phyloP scores from a whole-genome alignment of 768 basidiomycete genomes.

The Leccinellum albellum region DNA sequence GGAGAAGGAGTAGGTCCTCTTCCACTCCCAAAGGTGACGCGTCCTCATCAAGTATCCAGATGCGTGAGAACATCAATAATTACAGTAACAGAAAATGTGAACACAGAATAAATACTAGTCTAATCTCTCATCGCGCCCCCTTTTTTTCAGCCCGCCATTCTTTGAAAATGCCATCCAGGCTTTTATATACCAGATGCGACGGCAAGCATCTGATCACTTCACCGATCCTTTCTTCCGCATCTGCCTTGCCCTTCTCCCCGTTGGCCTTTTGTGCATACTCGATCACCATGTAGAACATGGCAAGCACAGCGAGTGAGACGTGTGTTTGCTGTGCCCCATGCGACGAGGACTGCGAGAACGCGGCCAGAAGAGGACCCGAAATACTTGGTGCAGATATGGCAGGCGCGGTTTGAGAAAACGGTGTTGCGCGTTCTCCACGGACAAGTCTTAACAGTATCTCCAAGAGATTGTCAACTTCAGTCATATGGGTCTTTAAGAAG shows the following conservation, averaged over 20 bases:
- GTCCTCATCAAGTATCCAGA: slow-evolving; percentile 23
- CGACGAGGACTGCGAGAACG: slow-evolving; percentile 69
- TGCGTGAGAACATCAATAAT: slow-evolving; percentile 19
- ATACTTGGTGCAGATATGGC: slow-evolving; percentile 59
- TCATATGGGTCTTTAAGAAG: slow-evolving; percentile 87
- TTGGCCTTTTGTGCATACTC: slow-evolving; percentile 75
- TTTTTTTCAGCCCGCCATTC: slow-evolving; percentile 88
- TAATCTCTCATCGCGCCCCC: slow-evolving; percentile 43
- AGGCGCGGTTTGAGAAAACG: slow-evolving; percentile 61
- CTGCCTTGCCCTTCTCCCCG: slow-evolving; percentile 62
- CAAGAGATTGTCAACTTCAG: slow-evolving; percentile 80
- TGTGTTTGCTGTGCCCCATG: slow-evolving; percentile 91
- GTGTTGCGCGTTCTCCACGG: slow-evolving; percentile 78
- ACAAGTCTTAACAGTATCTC: slow-evolving; percentile 92
- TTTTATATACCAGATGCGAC: slow-evolving; percentile 82
- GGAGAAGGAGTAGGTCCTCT: slow-evolving; percentile 3
- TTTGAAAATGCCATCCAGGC: slow-evolving; percentile 91
- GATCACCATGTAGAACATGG: slow-evolving; percentile 79
- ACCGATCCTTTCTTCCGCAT: slow-evolving; percentile 73
- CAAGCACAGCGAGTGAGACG: slow-evolving; percentile 88
- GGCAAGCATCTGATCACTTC: slow-evolving; percentile 92
- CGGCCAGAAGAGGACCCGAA: slow-evolving; percentile 67
- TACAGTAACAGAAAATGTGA: slow-evolving; percentile 5
- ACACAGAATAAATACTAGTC: slow-evolving; percentile 2
- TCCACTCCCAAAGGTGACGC: slow-evolving; percentile 29